These are phyloP conservation scores for Tulasnella sp. DNA, from an alignment of 768 basidiomycete genomes.

Conservation along the genomic window DNA sequence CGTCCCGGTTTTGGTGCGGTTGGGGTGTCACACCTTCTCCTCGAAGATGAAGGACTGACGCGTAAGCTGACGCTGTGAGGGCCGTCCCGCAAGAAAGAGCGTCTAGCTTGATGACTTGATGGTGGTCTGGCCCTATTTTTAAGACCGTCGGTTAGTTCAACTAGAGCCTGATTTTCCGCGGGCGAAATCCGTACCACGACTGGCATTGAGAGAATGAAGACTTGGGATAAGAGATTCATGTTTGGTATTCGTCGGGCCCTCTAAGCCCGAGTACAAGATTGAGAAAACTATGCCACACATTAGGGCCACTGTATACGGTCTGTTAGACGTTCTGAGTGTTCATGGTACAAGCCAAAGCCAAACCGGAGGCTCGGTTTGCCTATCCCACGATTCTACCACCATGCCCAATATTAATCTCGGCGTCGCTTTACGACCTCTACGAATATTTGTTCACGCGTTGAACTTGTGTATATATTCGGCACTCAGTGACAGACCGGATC, in stretches of 20 bases:
- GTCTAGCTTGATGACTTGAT: neutral
- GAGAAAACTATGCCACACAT: constrained; percentile 26
- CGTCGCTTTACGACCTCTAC: neutral
- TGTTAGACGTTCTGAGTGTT: neutral
- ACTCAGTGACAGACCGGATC: neutral
- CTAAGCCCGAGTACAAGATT: neutral
- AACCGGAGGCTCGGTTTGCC: neutral
- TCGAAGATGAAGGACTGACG: constrained; percentile 44
- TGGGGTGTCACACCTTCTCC: constrained; percentile 40
- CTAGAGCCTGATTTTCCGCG: neutral
- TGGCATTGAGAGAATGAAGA: neutral
- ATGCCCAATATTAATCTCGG: neutral
- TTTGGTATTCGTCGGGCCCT: neutral
- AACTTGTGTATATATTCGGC: neutral
- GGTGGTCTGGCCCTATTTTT: constrained; percentile 15
- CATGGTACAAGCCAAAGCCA: neutral
- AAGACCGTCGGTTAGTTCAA: neutral
- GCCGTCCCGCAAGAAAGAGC: neutral
- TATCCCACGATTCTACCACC: neutral
- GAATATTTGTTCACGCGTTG: neutral
- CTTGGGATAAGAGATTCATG: neutral
- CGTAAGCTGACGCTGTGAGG: constrained; percentile 30
- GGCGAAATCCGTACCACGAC: neutral
- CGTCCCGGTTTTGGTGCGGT: constrained; percentile 38
- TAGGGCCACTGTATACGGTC: neutral